These are phyloP conservation scores for Graphilbum ipis-grandicollis DNA, from an alignment of 2,329 filamentous ascomycete genomes.

Conservation along the genomic window DNA sequence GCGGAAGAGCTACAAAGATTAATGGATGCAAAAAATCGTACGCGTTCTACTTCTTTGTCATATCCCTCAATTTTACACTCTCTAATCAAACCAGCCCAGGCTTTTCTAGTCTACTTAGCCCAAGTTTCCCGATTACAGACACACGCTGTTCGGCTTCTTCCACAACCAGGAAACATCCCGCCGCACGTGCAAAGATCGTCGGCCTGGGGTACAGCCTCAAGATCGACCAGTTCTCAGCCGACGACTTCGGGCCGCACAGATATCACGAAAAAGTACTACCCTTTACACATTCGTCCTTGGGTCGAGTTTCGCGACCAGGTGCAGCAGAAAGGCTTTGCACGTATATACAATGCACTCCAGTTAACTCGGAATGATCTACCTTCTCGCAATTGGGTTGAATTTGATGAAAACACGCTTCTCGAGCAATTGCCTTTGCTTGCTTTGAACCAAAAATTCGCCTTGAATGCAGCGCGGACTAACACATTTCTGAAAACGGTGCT, in stretches of 20 bases:
- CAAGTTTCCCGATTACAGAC: conserved; percentile 4
- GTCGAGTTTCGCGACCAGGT: conserved; percentile 26
- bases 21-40: not conserved
- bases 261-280: conserved; percentile 1
- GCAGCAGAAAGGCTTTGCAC: conserved; percentile 16
- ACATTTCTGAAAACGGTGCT: conserved; percentile 1
- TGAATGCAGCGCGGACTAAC: conserved; percentile 2
- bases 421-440: conserved; percentile 1
- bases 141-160: conserved; percentile 2
- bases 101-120: conserved; percentile 2
- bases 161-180: not conserved
- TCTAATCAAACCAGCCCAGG: conserved; percentile 2
- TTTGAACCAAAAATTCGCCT: not conserved
- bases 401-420: conserved; percentile 1
- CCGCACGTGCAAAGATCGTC: conserved; percentile 1
- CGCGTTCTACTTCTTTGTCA: not conserved
- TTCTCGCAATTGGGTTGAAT: conserved; percentile 1
- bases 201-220: not conserved
- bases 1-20: no score
- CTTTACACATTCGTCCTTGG: conserved; percentile 18
- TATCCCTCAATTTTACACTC: not conserved
- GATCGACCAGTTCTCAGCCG: conserved; percentile 2
- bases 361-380: not conserved
- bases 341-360: conserved; percentile 1
- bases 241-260: conserved; percentile 1